Conservation (phyloP, 208 protist genomes). For the Acanthamoeba castellanii region DNA sequence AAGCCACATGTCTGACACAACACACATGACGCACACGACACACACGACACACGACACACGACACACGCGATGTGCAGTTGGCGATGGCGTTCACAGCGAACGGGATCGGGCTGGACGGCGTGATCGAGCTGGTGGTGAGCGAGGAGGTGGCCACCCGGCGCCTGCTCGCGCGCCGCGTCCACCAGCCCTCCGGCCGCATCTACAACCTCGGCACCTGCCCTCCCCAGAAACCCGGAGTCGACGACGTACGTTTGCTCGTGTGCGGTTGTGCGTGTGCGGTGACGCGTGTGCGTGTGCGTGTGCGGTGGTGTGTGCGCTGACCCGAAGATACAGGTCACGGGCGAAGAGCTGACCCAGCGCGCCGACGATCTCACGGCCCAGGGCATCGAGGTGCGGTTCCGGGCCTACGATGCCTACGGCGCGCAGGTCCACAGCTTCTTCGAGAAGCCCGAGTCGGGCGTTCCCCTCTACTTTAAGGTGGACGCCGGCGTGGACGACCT, state of each 20-base stretch:
- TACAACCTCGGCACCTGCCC: constrained; percentile 10
- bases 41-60: neutral
- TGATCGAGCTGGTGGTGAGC: neutral
- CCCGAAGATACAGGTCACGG: neutral
- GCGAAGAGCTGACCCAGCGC: neutral
- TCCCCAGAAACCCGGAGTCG: neutral
- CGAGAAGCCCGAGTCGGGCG: constrained; percentile 4
- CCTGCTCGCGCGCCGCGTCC: constrained; percentile 1
- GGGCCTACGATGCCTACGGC: neutral
- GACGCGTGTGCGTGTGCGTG: too few relatives aligned
- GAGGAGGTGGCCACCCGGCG: constrained; percentile 5
- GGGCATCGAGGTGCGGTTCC: constrained; percentile 27
- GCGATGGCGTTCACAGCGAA: constrained; percentile 12
- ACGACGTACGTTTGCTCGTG: constrained; percentile 15
- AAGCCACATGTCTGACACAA: neutral
- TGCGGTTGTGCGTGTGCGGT: neutral
- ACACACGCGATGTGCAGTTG: neutral
- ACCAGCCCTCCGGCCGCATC: constrained; percentile 30
- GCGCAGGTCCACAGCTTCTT: neutral
- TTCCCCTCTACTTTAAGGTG: constrained; percentile 13
- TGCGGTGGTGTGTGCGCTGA: neutral
- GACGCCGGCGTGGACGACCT: neutral
- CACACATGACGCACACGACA: neutral
- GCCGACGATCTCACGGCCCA: constrained; percentile 20
- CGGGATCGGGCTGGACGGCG: constrained; percentile 29